These are phyloP conservation scores for Apiospora arundinis DNA, from an alignment of 2,329 filamentous ascomycete genomes.

Conservation along the genomic window DNA sequence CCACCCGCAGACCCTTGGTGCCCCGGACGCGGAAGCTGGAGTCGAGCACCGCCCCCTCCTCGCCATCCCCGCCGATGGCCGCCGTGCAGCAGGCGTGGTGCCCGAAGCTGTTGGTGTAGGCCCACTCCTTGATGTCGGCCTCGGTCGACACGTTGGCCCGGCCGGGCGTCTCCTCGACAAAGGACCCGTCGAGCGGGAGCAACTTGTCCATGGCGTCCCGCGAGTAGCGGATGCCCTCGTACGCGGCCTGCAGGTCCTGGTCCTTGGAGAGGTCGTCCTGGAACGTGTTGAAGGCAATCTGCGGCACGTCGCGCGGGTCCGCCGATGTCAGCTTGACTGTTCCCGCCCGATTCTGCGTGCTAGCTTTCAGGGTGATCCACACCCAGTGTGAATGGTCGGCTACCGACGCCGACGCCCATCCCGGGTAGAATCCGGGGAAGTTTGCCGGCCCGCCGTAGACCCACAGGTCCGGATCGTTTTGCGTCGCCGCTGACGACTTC, in stretches of 20 bases:
- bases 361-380: constrained; percentile 32
- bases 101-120: constrained; percentile 24
- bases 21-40: constrained; percentile 22
- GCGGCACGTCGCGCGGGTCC: constrained; percentile 31
- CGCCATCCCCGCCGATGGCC: constrained; percentile 23
- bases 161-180: constrained; percentile 28
- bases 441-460: constrained; percentile 25
- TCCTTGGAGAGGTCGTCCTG: constrained; percentile 26
- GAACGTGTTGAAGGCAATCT: constrained; percentile 30
- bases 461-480: constrained; percentile 55
- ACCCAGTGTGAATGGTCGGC: constrained; percentile 27
- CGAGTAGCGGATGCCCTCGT: constrained; percentile 29
- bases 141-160: constrained; percentile 12
- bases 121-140: constrained; percentile 23
- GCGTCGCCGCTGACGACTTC: constrained; percentile 38
- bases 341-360: constrained; percentile 34
- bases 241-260: constrained; percentile 29
- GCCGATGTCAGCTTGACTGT: constrained; percentile 31
- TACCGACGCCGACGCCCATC: constrained; percentile 25
- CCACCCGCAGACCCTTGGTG: constrained; percentile 22
- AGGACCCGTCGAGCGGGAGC: constrained; percentile 31
- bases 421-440: constrained; percentile 29
- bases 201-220: constrained; percentile 28
- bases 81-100: constrained; percentile 26
- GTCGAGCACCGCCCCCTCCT: constrained; percentile 23